Conservation (phyloP, 164 flowering plant genomes). For the Annona cherimola region DNA sequence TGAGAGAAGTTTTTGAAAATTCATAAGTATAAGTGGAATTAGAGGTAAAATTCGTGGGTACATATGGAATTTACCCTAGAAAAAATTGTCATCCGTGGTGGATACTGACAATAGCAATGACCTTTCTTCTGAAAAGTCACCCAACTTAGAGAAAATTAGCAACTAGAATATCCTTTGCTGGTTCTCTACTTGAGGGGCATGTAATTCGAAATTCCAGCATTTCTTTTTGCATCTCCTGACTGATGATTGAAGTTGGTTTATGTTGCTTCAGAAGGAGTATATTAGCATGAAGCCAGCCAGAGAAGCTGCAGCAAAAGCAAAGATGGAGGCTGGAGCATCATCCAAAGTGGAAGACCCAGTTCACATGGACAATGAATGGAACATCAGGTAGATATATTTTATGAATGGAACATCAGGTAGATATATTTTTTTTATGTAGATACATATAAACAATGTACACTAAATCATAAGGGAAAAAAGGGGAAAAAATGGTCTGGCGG, state of each 20-base stretch:
- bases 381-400: slow-evolving; percentile 57
- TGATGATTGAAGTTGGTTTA: slow-evolving; percentile 10
- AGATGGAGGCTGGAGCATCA: slow-evolving; percentile 68
- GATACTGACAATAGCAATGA: too few species aligned
- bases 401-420: neutral
- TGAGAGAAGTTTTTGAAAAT: too few species aligned
- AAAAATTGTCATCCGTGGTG: too few species aligned
- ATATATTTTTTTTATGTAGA: neutral
- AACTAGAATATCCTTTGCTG: neutral
- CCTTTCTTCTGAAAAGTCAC: neutral
- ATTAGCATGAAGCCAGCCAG: slow-evolving; percentile 65
- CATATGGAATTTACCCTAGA: too few species aligned
- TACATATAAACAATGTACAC: neutral
- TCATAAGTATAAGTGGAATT: too few species aligned
- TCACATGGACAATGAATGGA: slow-evolving; percentile 94
- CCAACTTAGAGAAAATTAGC: neutral
- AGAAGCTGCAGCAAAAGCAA: slow-evolving; percentile 86
- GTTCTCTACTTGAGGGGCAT: neutral
- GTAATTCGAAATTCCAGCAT: neutral
- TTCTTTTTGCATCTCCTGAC: slow-evolving; percentile 10
- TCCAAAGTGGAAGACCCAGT: slow-evolving; percentile 39
- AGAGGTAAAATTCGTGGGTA: too few species aligned
- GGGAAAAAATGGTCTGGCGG: too few species aligned
- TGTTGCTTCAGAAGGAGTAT: slow-evolving; percentile 62
- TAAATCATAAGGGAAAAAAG: too few species aligned